These are phyloP conservation scores for Colletotrichum liaoningense DNA, from an alignment of 2,329 filamentous ascomycete genomes.

Conservation along the genomic window DNA sequence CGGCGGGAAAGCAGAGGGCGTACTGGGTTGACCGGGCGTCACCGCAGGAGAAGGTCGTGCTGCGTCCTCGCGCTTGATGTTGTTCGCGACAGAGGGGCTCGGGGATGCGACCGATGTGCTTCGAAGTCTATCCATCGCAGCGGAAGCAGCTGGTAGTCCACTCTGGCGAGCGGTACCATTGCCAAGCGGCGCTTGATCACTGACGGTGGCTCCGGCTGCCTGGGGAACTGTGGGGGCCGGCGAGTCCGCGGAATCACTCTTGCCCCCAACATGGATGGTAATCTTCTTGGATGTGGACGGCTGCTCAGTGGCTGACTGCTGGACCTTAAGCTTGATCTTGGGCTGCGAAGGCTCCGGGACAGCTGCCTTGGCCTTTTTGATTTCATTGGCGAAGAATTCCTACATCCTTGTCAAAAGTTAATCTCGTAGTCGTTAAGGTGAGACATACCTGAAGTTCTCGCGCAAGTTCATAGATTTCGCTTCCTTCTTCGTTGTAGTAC, in stretches of 20 bases:
- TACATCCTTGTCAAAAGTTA: slow-evolving; percentile 48
- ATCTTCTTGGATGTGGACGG: slow-evolving; percentile 68
- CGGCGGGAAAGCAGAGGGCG: slow-evolving; percentile 20
- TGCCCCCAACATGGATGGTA: slow-evolving; percentile 76
- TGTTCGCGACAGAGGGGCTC: slow-evolving; percentile 51
- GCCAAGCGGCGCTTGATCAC: slow-evolving; percentile 48
- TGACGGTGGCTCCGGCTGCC: slow-evolving; percentile 46
- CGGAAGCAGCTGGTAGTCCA: slow-evolving; percentile 27
- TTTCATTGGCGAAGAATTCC: slow-evolving; percentile 75
- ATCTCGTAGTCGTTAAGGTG: neutral
- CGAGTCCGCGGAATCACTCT: slow-evolving; percentile 64
- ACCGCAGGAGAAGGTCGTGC: slow-evolving; percentile 47
- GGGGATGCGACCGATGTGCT: slow-evolving; percentile 58
- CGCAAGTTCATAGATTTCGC: slow-evolving; percentile 82
- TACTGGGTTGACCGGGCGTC: slow-evolving; percentile 40
- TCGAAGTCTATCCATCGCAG: slow-evolving; percentile 38
- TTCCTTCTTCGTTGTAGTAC: slow-evolving; percentile 92
- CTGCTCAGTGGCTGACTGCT: slow-evolving; percentile 50
- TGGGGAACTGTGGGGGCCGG: slow-evolving; percentile 55
- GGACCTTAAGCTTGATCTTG: slow-evolving; percentile 84
- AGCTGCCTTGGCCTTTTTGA: slow-evolving; percentile 77
- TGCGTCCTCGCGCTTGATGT: slow-evolving; percentile 50
- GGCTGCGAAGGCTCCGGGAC: slow-evolving; percentile 79
- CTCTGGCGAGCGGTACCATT: slow-evolving; percentile 36
- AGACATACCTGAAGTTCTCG: slow-evolving; percentile 78